phyloP scores from a whole-genome alignment of 208 protist species.

The Crithidia expoeki region DNA sequence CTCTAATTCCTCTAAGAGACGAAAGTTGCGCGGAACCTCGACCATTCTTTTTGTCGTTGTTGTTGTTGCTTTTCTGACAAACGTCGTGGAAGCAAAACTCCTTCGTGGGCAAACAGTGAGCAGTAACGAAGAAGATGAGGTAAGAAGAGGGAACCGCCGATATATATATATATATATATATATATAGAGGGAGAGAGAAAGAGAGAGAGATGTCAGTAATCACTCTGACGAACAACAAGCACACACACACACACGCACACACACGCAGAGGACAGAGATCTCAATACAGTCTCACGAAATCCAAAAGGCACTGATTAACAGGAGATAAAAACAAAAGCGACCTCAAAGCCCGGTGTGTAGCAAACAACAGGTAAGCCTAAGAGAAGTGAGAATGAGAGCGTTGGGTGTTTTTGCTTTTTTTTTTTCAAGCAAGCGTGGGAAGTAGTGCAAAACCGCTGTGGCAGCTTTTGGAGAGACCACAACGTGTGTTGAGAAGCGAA shows the following conservation, averaged over 20 bases:
- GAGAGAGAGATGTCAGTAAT: not conserved
- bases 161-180: not conserved
- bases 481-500: no score
- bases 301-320: no score
- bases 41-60: slow-evolving; percentile 56
- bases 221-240: not conserved
- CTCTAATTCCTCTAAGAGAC: slow-evolving; percentile 90
- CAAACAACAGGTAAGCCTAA: no score
- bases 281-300: no score
- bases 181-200: not conserved
- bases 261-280: not conserved
- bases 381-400: no score
- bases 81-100: not conserved
- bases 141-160: not conserved
- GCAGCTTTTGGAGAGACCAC: no score
- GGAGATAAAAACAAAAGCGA: no score
- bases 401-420: no score
- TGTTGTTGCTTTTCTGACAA: not conserved
- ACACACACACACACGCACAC: slow-evolving; percentile 13
- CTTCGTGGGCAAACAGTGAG: no score
- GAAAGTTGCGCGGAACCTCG: slow-evolving; percentile 92
- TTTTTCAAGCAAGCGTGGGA: no score
- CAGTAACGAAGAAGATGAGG: not conserved
- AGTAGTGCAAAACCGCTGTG: no score
- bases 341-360: no score